Evolutionary conservation across 106 monocot genomes (phyloP).

Genomic region (Acanthochlamys bracteata): DNA sequence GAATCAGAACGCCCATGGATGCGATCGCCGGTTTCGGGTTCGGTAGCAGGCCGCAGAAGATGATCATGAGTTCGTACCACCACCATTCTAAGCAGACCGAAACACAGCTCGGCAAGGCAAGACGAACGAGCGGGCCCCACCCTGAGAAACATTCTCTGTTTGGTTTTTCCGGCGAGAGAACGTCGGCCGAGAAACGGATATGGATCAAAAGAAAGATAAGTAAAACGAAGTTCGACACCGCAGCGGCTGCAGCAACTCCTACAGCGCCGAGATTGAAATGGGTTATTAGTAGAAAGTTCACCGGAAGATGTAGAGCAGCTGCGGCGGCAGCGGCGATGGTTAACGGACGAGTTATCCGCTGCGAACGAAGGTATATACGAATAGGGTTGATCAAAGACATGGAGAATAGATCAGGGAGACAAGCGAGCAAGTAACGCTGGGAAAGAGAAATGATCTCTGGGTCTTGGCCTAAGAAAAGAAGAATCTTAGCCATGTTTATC

Average conservation of each 20-base stretch:
- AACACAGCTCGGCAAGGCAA: conserved; percentile 5
- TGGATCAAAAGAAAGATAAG: conserved; percentile 1
- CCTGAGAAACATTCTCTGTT: conserved; percentile 1
- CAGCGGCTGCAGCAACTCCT: conserved; percentile 3
- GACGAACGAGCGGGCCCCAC: conserved; percentile 8
- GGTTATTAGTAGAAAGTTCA: not conserved
- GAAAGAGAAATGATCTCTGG: conserved; percentile 6
- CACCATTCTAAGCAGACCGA: conserved; percentile 12
- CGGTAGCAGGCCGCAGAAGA: conserved; percentile 4
- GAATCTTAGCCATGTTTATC: conserved; percentile 8
- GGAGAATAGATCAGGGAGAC: conserved; percentile 5
- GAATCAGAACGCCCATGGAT: conserved; percentile 8
- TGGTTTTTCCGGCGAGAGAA: not conserved
- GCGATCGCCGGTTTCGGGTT: conserved; percentile 9
- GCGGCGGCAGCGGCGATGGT: conserved; percentile 6
- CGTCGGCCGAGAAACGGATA: not conserved
- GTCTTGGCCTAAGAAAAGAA: conserved; percentile 13
- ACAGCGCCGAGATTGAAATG: not conserved
- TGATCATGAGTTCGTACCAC: conserved; percentile 16
- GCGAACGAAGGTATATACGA: conserved; percentile 8
- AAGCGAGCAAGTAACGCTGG: conserved; percentile 2
- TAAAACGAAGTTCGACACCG: conserved; percentile 1
- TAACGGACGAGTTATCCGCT: conserved; percentile 1
- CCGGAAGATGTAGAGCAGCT: not conserved
- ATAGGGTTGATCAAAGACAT: conserved; percentile 8